Evolutionary conservation across 1,284 basidiomycete genomes (phyloP).

Genomic region (Pisolithus thermaeus): DNA sequence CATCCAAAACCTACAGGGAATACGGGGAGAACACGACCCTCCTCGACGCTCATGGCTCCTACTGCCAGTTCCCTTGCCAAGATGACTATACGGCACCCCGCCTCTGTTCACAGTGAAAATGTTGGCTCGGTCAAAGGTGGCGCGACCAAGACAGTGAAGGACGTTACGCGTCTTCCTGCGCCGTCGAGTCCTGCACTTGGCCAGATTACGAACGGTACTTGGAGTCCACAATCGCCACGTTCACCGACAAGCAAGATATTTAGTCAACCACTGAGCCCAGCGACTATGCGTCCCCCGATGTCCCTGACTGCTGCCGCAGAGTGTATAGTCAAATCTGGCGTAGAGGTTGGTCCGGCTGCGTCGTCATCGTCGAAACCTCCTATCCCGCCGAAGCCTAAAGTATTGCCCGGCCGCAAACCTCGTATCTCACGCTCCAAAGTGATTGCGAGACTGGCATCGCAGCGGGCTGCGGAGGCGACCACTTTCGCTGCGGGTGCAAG

Average conservation of each 20-base stretch:
- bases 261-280: slow-evolving; percentile 42
- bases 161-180: slow-evolving; percentile 12
- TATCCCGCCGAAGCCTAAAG: slow-evolving; percentile 32
- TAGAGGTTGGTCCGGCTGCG: not conserved
- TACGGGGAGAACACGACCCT: slow-evolving; percentile 19
- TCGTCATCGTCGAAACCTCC: slow-evolving; percentile 12
- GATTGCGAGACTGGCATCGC: slow-evolving; percentile 68
- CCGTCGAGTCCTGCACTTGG: slow-evolving; percentile 25
- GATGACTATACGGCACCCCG: slow-evolving; percentile 24
- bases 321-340: slow-evolving; percentile 14
- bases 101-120: slow-evolving; percentile 11
- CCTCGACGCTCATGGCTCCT: slow-evolving; percentile 61
- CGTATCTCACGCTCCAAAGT: slow-evolving; percentile 74
- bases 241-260: slow-evolving; percentile 41
- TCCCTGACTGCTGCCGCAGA: slow-evolving; percentile 30
- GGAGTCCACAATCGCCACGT: slow-evolving; percentile 21
- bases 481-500: not conserved
- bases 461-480: slow-evolving; percentile 41
- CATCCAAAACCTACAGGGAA: slow-evolving; percentile 11
- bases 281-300: slow-evolving; percentile 22
- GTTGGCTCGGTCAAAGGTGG: slow-evolving; percentile 7
- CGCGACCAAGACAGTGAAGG: slow-evolving; percentile 17
- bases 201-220: slow-evolving; percentile 40
- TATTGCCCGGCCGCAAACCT: slow-evolving; percentile 52
- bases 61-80: slow-evolving; percentile 76